These are phyloP conservation scores for Ophiosphaerella herpotricha DNA, from an alignment of 2,329 filamentous ascomycete genomes.

Conservation along the genomic window DNA sequence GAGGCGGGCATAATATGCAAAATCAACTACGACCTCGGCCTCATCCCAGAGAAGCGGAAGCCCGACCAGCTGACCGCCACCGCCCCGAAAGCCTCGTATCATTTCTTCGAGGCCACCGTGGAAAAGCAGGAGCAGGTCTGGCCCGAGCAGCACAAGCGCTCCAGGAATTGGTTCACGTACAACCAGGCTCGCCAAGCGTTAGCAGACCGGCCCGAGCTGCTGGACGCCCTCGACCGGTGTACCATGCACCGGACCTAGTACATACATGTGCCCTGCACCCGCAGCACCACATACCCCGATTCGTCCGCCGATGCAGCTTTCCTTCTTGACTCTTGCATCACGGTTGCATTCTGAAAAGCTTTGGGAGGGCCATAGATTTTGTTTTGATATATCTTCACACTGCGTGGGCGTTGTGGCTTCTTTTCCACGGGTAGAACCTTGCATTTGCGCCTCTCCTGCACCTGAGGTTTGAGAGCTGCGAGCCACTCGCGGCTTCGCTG, in stretches of 20 bases:
- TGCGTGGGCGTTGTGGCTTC: conserved; percentile 39
- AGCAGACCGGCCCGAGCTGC: conserved; percentile 78
- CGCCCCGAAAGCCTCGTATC: conserved; percentile 76
- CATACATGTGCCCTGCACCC: conserved; percentile 11
- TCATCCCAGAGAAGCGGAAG: conserved; percentile 79
- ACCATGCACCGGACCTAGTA: conserved; percentile 54
- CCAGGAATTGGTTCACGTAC: conserved; percentile 88
- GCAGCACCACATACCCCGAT: conserved; percentile 1
- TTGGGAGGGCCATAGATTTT: conserved; percentile 29
- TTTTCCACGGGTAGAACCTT: conserved; percentile 38
- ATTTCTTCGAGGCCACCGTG: conserved; percentile 88
- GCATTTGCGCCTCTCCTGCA: conserved; percentile 35
- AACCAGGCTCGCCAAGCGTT: conserved; percentile 78
- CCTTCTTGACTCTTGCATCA: conserved; percentile 35
- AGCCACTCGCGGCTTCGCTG: conserved; percentile 25
- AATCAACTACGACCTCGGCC: conserved; percentile 82
- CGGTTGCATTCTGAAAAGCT: conserved; percentile 36
- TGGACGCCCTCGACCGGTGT: conserved; percentile 84
- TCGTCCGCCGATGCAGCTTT: conserved; percentile 3
- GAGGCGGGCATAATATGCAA: conserved; percentile 90
- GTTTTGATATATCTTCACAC: conserved; percentile 8
- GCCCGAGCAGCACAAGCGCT: conserved; percentile 93
- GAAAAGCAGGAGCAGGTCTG: conserved; percentile 82
- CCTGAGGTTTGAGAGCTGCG: conserved; percentile 21
- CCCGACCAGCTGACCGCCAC: conserved; percentile 56